Percentiles rank a stretch among this genome's conserved stretches.
These are phyloP conservation scores for Saturnispora gosingensis DNA, from an alignment of 805 yeast genomes.

Conservation along the genomic window DNA sequence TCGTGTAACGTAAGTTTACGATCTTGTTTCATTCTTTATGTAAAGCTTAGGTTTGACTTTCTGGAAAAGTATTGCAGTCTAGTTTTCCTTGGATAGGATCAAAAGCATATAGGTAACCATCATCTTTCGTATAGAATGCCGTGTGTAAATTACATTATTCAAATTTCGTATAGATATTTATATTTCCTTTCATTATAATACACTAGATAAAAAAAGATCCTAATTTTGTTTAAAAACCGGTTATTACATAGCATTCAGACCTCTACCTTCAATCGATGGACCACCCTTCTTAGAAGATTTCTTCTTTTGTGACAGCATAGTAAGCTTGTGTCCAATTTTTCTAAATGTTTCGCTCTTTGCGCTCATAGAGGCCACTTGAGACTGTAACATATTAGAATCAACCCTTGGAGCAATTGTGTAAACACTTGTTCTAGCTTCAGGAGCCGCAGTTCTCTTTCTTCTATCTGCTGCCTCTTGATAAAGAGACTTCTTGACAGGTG, in stretches of 20 bases:
- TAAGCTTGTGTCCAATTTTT: constrained; percentile 56
- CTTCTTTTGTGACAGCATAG: constrained; percentile 39
- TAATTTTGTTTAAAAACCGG: too few relatives aligned
- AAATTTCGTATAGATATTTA: neutral
- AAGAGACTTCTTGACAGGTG: constrained; percentile 38
- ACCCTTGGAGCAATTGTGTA: constrained; percentile 86
- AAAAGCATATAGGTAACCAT: too few relatives aligned
- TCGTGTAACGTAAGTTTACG: neutral
- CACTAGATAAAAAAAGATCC: neutral
- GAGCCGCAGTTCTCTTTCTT: constrained; percentile 92
- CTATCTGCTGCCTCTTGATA: constrained; percentile 88
- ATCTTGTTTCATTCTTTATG: too few relatives aligned
- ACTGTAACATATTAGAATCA: constrained; percentile 39
- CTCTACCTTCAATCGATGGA: constrained; percentile 72
- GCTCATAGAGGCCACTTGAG: constrained; percentile 32
- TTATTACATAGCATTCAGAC: constrained; percentile 19
- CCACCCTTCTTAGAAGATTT: constrained; percentile 54
- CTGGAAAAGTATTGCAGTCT: too few relatives aligned
- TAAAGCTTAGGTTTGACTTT: too few relatives aligned
- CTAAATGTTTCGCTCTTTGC: constrained; percentile 65
- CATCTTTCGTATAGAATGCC: too few relatives aligned
- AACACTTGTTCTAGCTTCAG: constrained; percentile 81
- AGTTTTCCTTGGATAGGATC: too few relatives aligned
- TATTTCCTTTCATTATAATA: neutral
- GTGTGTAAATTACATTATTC: neutral